Evolutionary conservation across 495 filamentous ascomycete genomes (phyloP), one percentile per base, ranked within the genome.

Genomic region (Diplogelasinospora grovesii): DNA sequence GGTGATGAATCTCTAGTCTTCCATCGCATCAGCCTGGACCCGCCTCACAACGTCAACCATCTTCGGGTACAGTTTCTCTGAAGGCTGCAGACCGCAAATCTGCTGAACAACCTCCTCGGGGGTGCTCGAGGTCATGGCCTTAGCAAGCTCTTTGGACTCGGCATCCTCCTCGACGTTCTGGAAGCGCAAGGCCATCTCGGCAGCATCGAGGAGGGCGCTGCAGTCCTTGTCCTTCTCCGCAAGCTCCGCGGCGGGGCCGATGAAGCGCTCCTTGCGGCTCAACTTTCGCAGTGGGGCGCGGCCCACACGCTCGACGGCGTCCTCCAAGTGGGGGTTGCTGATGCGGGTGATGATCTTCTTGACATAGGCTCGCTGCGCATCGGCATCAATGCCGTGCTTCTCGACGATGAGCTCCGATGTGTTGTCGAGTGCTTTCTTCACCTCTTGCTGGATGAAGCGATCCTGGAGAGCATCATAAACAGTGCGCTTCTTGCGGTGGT

Each of bases 251-350:
- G 89, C 89, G 16, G 92, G 92, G 46, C 86, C 89, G 60, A 98
- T 83, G 70, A 98, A 93, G 24, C 92, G 86, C 64, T 98, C 92
- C 63, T 88, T 86, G 57, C 87, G 83, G 41, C 80, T 79, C 10
- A 97, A 73, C 74, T 98, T 98, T 60, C 92, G 79, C 41, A 97
- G 66, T 8, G 92, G 92, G 27, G 90, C 92, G 57, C 92, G 90
- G 35, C 89, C 92, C 46, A 98, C 92, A 55, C 92, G 92, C 70
- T 89, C 87, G 24, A 96, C 86, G 26, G 79, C 79, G 65, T 98
- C 92, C 59, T 94, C 83, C 27, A 98, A 74, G 57, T 88, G 80
- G n/a, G 83, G 93, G 68, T 98, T 98, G 56, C 83, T 84, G 64
- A 98, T 95, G 53, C 92, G 85, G 46, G 69, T 71, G 52, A 97